Conservation (phyloP, 148 eudicot species). For the Rheum nobile region DNA sequence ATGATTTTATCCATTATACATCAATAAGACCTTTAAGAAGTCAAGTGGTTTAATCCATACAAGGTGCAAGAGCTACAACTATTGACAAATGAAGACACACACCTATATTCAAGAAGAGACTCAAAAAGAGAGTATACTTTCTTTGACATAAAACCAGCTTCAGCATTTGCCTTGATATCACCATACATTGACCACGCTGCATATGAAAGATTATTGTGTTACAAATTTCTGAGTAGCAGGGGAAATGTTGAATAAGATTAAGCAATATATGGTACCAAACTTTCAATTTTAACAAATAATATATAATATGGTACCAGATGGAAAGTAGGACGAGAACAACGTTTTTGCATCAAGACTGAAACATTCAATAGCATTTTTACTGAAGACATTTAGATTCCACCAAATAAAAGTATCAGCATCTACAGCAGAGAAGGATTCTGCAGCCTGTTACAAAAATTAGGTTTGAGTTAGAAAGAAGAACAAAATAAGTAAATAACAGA, state of each 20-base stretch:
- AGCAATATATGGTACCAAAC: background rate
- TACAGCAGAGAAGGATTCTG: constrained; percentile 36
- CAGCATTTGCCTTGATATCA: constrained; percentile 25
- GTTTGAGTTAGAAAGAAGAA: background rate
- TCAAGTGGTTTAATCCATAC: background rate
- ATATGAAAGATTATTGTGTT: constrained; percentile 14
- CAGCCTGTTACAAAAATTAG: constrained; percentile 35
- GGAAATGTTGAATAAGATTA: background rate
- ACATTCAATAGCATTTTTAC: constrained; percentile 31
- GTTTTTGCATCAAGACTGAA: constrained; percentile 43
- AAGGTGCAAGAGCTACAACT: background rate
- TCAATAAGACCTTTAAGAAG: background rate
- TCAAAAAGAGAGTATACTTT: constrained; percentile 63
- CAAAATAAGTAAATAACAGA: background rate
- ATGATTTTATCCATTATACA: too few relatives aligned
- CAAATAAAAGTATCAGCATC: constrained; percentile 33
- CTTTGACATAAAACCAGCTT: constrained; percentile 38
- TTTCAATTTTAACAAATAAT: background rate
- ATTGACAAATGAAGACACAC: constrained; percentile 1
- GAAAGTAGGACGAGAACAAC: constrained; percentile 30
- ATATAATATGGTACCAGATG: constrained; percentile 41
- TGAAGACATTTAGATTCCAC: constrained; percentile 30
- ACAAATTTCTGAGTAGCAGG: background rate
- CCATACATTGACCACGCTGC: constrained; percentile 30
- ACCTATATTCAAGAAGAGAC: constrained; percentile 69